These are phyloP conservation scores for Mallotus repandus DNA, from an alignment of 441 rosid species.

Conservation along the genomic window DNA sequence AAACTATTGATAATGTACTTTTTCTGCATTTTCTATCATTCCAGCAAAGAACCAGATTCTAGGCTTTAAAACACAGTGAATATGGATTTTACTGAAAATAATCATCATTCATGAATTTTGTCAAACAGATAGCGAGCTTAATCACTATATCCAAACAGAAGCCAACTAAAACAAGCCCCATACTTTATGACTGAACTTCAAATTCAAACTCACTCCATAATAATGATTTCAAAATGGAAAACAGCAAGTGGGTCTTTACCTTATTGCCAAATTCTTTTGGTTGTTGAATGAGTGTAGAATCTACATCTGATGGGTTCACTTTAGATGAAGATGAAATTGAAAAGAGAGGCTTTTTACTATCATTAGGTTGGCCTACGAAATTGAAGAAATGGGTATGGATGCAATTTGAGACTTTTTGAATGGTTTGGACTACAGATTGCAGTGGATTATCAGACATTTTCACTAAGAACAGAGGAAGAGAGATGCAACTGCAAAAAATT, in stretches of 20 bases:
- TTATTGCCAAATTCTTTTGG: slow-evolving; percentile 34
- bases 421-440: slow-evolving; percentile 42
- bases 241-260: slow-evolving; percentile 31
- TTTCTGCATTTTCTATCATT: neutral
- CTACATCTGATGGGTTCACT: slow-evolving; percentile 25
- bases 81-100: neutral
- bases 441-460: slow-evolving; percentile 59
- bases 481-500: neutral
- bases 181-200: neutral
- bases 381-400: slow-evolving; percentile 61
- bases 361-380: slow-evolving; percentile 29
- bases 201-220: slow-evolving; percentile 3
- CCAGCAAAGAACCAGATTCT: neutral
- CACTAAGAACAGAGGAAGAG: neutral
- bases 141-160: neutral
- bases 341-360: slow-evolving; percentile 31
- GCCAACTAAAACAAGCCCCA: neutral
- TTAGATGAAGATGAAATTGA: slow-evolving; percentile 39
- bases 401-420: slow-evolving; percentile 47
- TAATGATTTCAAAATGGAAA: neutral
- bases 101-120: slow-evolving; percentile 38
- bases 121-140: slow-evolving; percentile 46
- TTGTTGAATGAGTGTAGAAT: slow-evolving; percentile 17
- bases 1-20: neutral
- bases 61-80: neutral